Base-by-base conservation (phyloP, 345 rosid genomes). In the Xanthoceras sorbifolium region DNA sequence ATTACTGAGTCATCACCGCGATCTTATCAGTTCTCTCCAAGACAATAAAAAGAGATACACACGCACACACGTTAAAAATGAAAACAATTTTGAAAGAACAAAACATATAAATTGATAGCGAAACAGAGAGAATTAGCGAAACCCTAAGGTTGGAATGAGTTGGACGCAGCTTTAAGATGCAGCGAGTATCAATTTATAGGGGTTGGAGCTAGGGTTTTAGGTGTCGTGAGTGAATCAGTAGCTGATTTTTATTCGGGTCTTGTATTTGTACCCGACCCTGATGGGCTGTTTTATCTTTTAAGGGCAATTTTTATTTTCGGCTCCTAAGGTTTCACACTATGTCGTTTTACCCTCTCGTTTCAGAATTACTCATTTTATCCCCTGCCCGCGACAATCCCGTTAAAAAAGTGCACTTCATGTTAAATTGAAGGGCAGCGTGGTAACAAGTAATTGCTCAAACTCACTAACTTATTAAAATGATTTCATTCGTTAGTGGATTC, bases 1-100 rank as follows among this genome's bases (percentile, higher is more conserved):
- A 92, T 77, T 82, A 81, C 80, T 76, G 82, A 82, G 95, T 94
- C 98, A 52, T 93, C 98, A 88, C 80, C 0, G 93, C 92, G 81
- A 90, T 60, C 85, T 78, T 57, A 34, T 4, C 12, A 1, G 4
- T 3, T 3, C 59, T 64, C 11, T 29, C 5, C 11, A 10, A 32
- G 20, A 9, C 64, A n/a, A n/a, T 34, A 54, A 5, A 0, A 25
- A 61, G 5, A 50, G 1, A 40, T 40, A 40, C 14, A 7, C 46
- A 42, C 14, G 46, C 1, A 42, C 1, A 42, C 11, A 42, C 12
- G 10, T 8, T 9, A 11, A 42, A 42, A 50, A 48, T 1, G 2
- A 8, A 14, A 26, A 14, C 3, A 23, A 32, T 5, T 22, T 12
- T 70, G 3, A 12, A 5, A 44, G 1, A 10, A 10, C 15, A 0